phyloP scores from a whole-genome alignment of 805 yeast species.

The Lipomyces chichibuensis region DNA sequence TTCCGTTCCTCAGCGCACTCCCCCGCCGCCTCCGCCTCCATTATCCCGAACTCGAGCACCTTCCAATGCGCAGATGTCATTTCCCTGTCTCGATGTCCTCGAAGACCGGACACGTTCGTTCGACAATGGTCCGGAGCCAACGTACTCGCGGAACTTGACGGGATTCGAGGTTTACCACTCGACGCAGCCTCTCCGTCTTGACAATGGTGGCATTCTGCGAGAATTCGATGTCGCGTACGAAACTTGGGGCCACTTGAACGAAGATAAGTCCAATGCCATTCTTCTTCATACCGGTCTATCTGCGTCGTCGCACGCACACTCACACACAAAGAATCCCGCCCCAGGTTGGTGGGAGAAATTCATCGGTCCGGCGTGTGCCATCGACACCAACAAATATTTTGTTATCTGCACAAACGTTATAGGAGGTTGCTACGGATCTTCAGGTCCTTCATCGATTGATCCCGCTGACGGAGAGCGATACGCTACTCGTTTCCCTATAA shows the following conservation, averaged over 20 bases:
- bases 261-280: slow-evolving; percentile 67
- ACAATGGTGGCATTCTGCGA: slow-evolving; percentile 78
- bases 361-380: slow-evolving; percentile 76
- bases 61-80: slow-evolving; percentile 69
- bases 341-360: slow-evolving; percentile 97
- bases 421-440: slow-evolving; percentile 94
- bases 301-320: slow-evolving; percentile 91
- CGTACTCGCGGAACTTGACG: slow-evolving; percentile 65
- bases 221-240: slow-evolving; percentile 86
- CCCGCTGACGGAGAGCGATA: slow-evolving; percentile 69
- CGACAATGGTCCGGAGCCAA: slow-evolving; percentile 74
- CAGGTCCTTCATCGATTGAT: slow-evolving; percentile 84
- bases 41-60: slow-evolving; percentile 31
- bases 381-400: slow-evolving; percentile 81
- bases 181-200: slow-evolving; percentile 65
- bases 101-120: slow-evolving; percentile 53
- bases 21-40: slow-evolving; percentile 6
- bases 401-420: slow-evolving; percentile 87
- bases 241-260: slow-evolving; percentile 81
- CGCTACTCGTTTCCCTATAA: slow-evolving; percentile 85
- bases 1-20: slow-evolving; percentile 7
- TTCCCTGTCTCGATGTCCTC: slow-evolving; percentile 82
- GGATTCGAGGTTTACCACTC: slow-evolving; percentile 67
- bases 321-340: slow-evolving; percentile 66
- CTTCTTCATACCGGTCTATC: slow-evolving; percentile 88